These are phyloP conservation scores for Pseudonitzschia multistriata DNA, from an alignment of 108 stramenopile genomes.

Conservation along the genomic window DNA sequence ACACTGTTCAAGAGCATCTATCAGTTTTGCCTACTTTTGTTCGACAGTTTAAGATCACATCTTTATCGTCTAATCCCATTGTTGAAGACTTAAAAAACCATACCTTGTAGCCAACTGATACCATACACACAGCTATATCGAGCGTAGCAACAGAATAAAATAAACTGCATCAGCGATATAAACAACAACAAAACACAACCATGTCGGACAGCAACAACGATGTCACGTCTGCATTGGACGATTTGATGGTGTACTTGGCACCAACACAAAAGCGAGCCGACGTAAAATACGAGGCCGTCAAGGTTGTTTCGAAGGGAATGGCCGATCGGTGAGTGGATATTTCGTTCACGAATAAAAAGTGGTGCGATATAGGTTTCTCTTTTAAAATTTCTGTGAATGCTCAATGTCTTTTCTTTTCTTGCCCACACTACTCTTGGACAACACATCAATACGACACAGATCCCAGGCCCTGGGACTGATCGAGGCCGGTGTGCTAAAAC, in stretches of 20 bases:
- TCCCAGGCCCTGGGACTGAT: conserved; percentile 26
- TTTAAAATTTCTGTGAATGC: not conserved
- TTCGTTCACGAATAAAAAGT: not conserved
- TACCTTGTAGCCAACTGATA: too few relatives aligned
- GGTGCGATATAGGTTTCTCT: too few relatives aligned
- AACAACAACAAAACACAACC: not conserved
- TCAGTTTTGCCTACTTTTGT: too few relatives aligned
- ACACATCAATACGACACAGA: conserved; percentile 6
- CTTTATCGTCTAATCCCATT: too few relatives aligned
- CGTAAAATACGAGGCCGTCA: not conserved
- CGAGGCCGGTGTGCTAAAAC: conserved; percentile 31
- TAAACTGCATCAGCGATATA: not conserved
- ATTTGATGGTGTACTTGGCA: not conserved
- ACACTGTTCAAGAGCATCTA: too few relatives aligned
- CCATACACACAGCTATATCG: too few relatives aligned
- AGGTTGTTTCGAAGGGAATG: conserved; percentile 6
- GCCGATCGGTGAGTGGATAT: conserved; percentile 4
- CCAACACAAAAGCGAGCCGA: not conserved
- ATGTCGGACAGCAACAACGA: conserved; percentile 5
- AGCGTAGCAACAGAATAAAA: not conserved
- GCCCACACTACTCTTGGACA: not conserved
- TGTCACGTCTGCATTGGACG: conserved; percentile 6
- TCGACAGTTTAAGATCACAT: too few relatives aligned
- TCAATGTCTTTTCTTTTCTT: not conserved
- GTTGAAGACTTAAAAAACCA: too few relatives aligned